Base-by-base conservation (phyloP, 2,329 filamentous ascomycete genomes). In the Fragosphaeria purpurea region DNA sequence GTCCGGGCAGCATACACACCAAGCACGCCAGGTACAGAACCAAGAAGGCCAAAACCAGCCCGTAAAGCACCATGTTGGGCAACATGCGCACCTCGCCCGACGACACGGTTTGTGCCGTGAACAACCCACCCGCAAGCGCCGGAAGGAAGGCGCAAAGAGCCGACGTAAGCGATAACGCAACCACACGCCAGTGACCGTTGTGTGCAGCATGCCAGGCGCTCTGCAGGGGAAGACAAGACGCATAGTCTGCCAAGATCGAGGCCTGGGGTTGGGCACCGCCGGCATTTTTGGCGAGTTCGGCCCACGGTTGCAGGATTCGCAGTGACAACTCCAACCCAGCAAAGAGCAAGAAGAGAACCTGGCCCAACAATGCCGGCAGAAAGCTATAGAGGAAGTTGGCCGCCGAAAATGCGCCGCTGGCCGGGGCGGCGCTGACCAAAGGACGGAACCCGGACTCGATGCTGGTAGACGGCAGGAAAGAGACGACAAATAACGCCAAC, bases 301-400 rank as follows among this genome's bases (percentile, higher is more conserved):
- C 80, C 77, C 84, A 89, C 0, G 86, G 85, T 57, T 82, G 77
- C 4, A 88, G 73, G 35, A 81, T 71, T 48, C 85, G 80, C 52
- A 88, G 62, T 2, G 76, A 72, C 61, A 80, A 73, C 60, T 89
- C 85, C 50, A 88, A 66, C 35, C 77, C 75, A 54, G 85, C 77
- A 63, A 87, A 82, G 47, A 76, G 64, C 44, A 88, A 74, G 62
- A 83, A 86, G 46, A 87, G 67, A 12, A 85, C 57, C 60, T 82
- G 78, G 5, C 82, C 86, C 33, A 89, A 62, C 0, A 85, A 58
- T 3, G 83, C 79, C 0, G 86, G 86, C 30, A 90, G 50, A 65
- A 90, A 88, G 54, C 79, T 81, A 70, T 89, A 96, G 47, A 95
- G 69, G 67, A 96, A 96, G 66, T 95, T 88, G 46, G 88, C 87